These are phyloP conservation scores for Kluyveromyces siamensis DNA, from an alignment of 805 yeast genomes.

Conservation along the genomic window DNA sequence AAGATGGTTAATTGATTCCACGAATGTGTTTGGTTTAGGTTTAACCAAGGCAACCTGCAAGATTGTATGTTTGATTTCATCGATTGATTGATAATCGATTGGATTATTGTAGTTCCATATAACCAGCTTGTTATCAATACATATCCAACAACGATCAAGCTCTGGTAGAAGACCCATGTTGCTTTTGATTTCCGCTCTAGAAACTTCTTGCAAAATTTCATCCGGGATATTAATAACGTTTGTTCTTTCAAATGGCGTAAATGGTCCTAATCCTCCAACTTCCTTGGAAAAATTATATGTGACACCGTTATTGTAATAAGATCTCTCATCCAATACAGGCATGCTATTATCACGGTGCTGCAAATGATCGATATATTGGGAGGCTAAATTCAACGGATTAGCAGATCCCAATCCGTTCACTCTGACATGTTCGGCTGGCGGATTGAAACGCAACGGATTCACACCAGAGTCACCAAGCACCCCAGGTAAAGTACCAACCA, in stretches of 20 bases:
- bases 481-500: conserved; percentile 1
- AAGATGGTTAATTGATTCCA: conserved; percentile 63
- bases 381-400: conserved; percentile 45
- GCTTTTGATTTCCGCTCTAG: conserved; percentile 53
- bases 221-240: conserved; percentile 71
- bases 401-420: conserved; percentile 25
- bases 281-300: conserved; percentile 59
- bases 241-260: conserved; percentile 70
- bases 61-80: conserved; percentile 71
- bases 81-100: conserved; percentile 69
- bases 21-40: conserved; percentile 76
- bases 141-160: conserved; percentile 76
- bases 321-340: conserved; percentile 42
- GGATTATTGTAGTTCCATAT: conserved; percentile 72
- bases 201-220: conserved; percentile 63
- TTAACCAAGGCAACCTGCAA: conserved; percentile 66
- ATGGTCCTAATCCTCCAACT: conserved; percentile 36
- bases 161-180: conserved; percentile 80
- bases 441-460: conserved; percentile 2
- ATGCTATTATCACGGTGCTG: conserved; percentile 50
- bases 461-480: neutral
- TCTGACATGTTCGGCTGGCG: conserved; percentile 24
- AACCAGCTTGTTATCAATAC: conserved; percentile 68
- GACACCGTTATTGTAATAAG: conserved; percentile 45
- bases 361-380: conserved; percentile 52